Percentiles rank a stretch among this genome's conserved stretches.
phyloP scores from a whole-genome alignment of 2,329 filamentous ascomycete species.

The Passalora sequoiae region DNA sequence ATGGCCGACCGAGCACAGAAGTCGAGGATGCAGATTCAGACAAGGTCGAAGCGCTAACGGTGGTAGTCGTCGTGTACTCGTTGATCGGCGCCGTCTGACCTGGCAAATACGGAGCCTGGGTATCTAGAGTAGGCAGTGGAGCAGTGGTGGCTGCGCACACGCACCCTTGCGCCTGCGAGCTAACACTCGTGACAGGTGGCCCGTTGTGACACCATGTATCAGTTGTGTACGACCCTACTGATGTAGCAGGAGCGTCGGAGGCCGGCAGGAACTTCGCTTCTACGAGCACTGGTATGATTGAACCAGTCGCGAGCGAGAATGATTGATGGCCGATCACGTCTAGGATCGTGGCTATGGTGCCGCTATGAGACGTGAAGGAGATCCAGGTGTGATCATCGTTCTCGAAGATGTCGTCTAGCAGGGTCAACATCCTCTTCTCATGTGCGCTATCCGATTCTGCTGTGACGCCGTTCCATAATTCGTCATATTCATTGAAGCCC shows the following conservation, averaged over 20 bases:
- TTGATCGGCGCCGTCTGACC: conserved; percentile 22
- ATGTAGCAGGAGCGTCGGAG: conserved; percentile 30
- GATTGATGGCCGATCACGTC: conserved; percentile 55
- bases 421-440: conserved; percentile 45
- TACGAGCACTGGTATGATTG: conserved; percentile 63
- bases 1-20: background rate
- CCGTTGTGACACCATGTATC: conserved; percentile 33
- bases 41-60: conserved; percentile 2
- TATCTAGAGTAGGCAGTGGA: conserved; percentile 16
- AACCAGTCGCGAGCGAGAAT: conserved; percentile 61
- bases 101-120: conserved; percentile 14
- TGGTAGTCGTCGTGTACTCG: conserved; percentile 20
- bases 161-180: conserved; percentile 26
- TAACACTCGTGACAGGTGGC: conserved; percentile 31
- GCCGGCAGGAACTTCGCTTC: conserved; percentile 48
- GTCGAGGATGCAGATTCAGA: background rate
- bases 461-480: conserved; percentile 48
- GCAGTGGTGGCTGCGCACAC: conserved; percentile 25
- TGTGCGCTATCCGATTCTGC: conserved; percentile 51
- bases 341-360: conserved; percentile 51
- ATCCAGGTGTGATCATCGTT: conserved; percentile 52
- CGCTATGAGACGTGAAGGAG: conserved; percentile 57
- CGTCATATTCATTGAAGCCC: conserved; percentile 56
- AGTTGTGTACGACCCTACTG: conserved; percentile 29
- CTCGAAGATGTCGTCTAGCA: conserved; percentile 55